Conservation (phyloP, 2,329 filamentous ascomycete genomes). For the Teratosphaeriaceae sp. region DNA sequence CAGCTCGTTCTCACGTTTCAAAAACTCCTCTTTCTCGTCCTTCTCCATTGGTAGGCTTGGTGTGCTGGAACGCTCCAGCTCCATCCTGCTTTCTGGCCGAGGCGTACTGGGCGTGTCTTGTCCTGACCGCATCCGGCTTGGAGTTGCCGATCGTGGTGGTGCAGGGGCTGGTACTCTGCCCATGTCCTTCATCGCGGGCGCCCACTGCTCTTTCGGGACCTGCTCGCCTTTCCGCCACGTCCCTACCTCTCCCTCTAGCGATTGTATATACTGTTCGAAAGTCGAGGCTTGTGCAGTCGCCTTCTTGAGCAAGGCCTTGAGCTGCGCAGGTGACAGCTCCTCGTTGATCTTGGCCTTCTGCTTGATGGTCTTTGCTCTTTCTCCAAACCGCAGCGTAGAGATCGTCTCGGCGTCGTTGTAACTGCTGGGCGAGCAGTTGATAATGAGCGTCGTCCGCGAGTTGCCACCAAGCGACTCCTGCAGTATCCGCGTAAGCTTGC, state of each 20-base stretch:
- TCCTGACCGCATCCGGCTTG: slow-evolving; percentile 45
- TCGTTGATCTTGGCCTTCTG: slow-evolving; percentile 99
- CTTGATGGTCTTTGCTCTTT: slow-evolving; percentile 96
- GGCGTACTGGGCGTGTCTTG: slow-evolving; percentile 43
- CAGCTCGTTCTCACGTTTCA: slow-evolving; percentile 90
- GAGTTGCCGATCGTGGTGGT: slow-evolving; percentile 53
- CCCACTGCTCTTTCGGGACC: slow-evolving; percentile 88
- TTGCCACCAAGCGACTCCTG: slow-evolving; percentile 98
- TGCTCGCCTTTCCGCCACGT: slow-evolving; percentile 81
- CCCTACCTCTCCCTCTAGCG: slow-evolving; percentile 76
- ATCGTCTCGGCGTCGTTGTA: slow-evolving; percentile 97
- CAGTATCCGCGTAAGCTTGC: slow-evolving; percentile 91
- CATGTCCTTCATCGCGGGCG: slow-evolving; percentile 52
- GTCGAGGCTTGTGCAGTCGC: slow-evolving; percentile 82
- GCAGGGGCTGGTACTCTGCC: slow-evolving; percentile 39
- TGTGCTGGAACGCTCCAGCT: slow-evolving; percentile 73
- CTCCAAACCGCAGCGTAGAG: slow-evolving; percentile 87
- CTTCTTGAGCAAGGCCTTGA: slow-evolving; percentile 89
- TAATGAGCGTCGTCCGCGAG: slow-evolving; percentile 94
- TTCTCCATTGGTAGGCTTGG: slow-evolving; percentile 86
- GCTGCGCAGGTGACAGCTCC: slow-evolving; percentile 88
- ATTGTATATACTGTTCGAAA: slow-evolving; percentile 80
- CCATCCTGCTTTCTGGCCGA: slow-evolving; percentile 58
- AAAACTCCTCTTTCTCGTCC: slow-evolving; percentile 93
- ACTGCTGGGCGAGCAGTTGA: slow-evolving; percentile 98